phyloP scores from a whole-genome alignment of 441 rosid genomes.

The Erysimum pusillum region DNA sequence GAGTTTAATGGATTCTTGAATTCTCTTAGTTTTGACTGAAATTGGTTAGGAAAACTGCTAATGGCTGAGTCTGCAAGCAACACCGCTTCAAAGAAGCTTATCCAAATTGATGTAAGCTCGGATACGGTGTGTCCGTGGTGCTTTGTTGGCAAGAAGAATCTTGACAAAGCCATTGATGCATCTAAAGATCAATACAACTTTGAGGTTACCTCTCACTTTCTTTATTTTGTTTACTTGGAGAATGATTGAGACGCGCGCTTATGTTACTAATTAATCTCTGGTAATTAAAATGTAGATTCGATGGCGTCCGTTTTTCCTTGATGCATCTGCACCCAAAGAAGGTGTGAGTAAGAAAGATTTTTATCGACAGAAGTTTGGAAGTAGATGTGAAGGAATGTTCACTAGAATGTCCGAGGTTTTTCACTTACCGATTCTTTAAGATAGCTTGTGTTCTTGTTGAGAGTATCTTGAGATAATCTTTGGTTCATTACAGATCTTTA shows the following conservation, averaged over 20 bases:
- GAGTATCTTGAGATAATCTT: constrained; percentile 19
- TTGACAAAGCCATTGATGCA: constrained; percentile 82
- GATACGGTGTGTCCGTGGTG: constrained; percentile 95
- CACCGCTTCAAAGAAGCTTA: constrained; percentile 61
- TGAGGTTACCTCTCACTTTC: constrained; percentile 56
- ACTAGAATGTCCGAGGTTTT: constrained; percentile 52
- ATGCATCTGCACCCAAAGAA: constrained; percentile 74
- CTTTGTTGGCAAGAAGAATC: constrained; percentile 80
- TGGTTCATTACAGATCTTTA: constrained; percentile 38
- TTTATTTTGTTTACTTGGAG: background rate
- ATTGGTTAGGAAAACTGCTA: constrained; percentile 37
- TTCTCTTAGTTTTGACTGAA: constrained; percentile 12
- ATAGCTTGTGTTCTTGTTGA: constrained; percentile 23
- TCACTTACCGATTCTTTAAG: background rate
- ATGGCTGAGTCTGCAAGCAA: constrained; percentile 65
- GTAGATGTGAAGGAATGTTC: constrained; percentile 56
- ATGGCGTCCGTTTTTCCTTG: constrained; percentile 47
- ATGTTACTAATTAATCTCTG: background rate
- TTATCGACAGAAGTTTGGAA: constrained; percentile 72
- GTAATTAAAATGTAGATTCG: constrained; percentile 34
- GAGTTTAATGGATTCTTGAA: constrained; percentile 12
- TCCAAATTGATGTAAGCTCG: constrained; percentile 74
- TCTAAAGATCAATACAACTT: constrained; percentile 67
- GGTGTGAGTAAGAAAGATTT: constrained; percentile 74
- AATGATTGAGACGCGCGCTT: background rate